These are phyloP conservation scores for Auxenochlorella pyrenoidosa DNA, from an alignment of 139 green algal species.

Conservation along the genomic window DNA sequence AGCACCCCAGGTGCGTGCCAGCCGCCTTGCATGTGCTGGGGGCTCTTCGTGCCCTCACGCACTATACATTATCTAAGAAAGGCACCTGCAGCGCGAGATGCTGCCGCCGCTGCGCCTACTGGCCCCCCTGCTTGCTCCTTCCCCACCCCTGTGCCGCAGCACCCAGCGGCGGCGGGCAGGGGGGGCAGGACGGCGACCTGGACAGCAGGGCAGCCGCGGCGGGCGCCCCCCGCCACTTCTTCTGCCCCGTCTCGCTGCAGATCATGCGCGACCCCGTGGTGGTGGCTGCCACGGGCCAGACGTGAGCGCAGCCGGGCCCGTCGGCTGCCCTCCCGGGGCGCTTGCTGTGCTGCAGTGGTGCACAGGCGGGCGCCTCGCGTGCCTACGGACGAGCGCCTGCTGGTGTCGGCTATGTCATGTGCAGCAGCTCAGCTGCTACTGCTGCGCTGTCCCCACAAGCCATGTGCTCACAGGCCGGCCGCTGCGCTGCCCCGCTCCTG, in stretches of 20 bases:
- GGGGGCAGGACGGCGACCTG: slow-evolving; percentile 28
- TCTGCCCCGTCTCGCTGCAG: slow-evolving; percentile 65
- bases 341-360: too few relatives aligned
- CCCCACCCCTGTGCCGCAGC: not conserved
- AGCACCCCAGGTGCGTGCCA: slow-evolving; percentile 2
- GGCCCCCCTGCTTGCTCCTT: not conserved
- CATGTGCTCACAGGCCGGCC: too few relatives aligned
- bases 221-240: slow-evolving; percentile 67
- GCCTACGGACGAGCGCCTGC: not conserved
- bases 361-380: not conserved
- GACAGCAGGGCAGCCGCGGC: slow-evolving; percentile 47
- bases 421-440: not conserved
- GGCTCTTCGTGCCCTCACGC: too few relatives aligned
- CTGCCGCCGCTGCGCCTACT: not conserved
- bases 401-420: not conserved
- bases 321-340: not conserved
- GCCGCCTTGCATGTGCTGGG: too few relatives aligned
- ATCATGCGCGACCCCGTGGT: slow-evolving; percentile 74
- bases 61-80: not conserved
- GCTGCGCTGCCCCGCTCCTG: not conserved
- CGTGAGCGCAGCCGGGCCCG: not conserved
- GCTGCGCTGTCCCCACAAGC: not conserved
- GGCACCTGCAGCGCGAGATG: not conserved
- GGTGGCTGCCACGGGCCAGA: slow-evolving; percentile 33
- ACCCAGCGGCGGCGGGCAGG: not conserved